phyloP scores from a whole-genome alignment of 306 rosid genomes.

The Rosa chinensis region DNA sequence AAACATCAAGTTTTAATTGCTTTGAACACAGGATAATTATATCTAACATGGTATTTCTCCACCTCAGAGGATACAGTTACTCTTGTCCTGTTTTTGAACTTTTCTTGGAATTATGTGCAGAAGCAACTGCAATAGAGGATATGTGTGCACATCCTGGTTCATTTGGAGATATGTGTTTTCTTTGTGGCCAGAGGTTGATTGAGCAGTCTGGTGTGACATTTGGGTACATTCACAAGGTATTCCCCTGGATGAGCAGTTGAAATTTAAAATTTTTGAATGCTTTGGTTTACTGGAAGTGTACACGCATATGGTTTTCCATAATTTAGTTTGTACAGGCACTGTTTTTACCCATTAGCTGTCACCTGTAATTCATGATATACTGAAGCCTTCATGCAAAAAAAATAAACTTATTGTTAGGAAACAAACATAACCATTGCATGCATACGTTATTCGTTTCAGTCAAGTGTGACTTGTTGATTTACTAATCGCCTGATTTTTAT shows the following conservation, averaged over 20 bases:
- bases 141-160: constrained; percentile 75
- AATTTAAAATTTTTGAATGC: not conserved
- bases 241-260: constrained; percentile 17
- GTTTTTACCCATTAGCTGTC: not conserved
- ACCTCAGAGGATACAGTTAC: not conserved
- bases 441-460: not conserved
- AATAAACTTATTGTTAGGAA: not conserved
- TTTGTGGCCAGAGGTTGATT: constrained; percentile 69
- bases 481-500: not conserved
- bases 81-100: not conserved
- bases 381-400: not conserved
- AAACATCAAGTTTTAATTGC: not conserved
- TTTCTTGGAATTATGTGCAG: constrained; percentile 34
- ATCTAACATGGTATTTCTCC: not conserved
- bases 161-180: constrained; percentile 69
- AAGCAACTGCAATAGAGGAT: constrained; percentile 38
- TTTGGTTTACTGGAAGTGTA: not conserved
- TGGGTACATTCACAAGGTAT: constrained; percentile 86
- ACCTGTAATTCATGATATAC: not conserved
- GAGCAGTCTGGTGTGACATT: constrained; percentile 73
- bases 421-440: not conserved
- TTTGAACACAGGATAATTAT: not conserved
- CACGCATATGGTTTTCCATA: not conserved
- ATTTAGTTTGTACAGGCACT: not conserved
- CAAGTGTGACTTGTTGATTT: not conserved